Evolutionary conservation across 805 yeast genomes (phyloP).

Genomic region (Saccharomycopsis guyanensis): DNA sequence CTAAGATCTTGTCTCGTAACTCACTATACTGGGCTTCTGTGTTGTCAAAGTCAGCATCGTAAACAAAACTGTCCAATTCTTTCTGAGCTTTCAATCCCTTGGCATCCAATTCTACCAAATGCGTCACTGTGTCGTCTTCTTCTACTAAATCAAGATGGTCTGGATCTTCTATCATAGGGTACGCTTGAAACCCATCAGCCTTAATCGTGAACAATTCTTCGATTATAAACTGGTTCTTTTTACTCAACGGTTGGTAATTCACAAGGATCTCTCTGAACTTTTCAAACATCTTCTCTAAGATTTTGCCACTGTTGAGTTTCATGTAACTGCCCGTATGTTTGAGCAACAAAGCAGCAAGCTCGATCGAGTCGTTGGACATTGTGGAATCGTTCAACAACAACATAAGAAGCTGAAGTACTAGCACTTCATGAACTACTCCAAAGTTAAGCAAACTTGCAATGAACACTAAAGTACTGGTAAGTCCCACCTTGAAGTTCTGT

Average conservation of each 20-base stretch:
- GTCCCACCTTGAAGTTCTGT: slow-evolving; percentile 36
- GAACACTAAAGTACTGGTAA: slow-evolving; percentile 40
- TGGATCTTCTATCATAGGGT: slow-evolving; percentile 32
- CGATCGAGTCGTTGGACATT: slow-evolving; percentile 47
- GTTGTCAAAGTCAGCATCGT: slow-evolving; percentile 42
- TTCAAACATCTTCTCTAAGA: slow-evolving; percentile 40
- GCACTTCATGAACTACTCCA: slow-evolving; percentile 47
- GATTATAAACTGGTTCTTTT: slow-evolving; percentile 38
- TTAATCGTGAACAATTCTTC: slow-evolving; percentile 47
- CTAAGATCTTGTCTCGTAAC: slow-evolving; percentile 38
- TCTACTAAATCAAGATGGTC: slow-evolving; percentile 51
- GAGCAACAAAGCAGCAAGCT: slow-evolving; percentile 44
- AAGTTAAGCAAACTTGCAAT: slow-evolving; percentile 58
- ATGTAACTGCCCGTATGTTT: slow-evolving; percentile 46
- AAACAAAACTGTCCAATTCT: slow-evolving; percentile 41
- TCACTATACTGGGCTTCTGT: slow-evolving; percentile 42
- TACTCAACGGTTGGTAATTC: slow-evolving; percentile 26
- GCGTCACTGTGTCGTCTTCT: slow-evolving; percentile 53
- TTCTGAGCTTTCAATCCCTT: slow-evolving; percentile 36
- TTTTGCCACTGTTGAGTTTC: slow-evolving; percentile 36
- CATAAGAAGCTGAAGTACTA: slow-evolving; percentile 45
- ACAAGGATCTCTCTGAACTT: slow-evolving; percentile 47
- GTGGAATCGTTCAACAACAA: slow-evolving; percentile 37
- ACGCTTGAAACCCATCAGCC: slow-evolving; percentile 34
- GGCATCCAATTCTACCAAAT: slow-evolving; percentile 48